These are phyloP conservation scores for Candida xyloterini DNA, from an alignment of 805 yeast species.

Conservation along the genomic window DNA sequence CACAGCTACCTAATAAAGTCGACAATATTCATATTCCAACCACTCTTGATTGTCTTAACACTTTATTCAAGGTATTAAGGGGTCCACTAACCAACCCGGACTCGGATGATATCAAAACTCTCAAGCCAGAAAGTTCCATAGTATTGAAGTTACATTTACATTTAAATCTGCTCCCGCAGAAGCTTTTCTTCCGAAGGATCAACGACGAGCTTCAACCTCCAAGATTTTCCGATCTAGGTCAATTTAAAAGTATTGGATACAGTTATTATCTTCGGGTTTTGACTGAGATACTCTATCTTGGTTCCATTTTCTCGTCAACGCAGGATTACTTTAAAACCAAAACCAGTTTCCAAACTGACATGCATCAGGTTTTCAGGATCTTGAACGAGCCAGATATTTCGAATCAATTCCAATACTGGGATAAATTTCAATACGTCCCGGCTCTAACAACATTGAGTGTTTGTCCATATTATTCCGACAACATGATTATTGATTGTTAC, in stretches of 20 bases:
- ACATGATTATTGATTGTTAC: slow-evolving; percentile 46
- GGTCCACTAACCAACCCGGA: slow-evolving; percentile 57
- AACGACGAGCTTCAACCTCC: slow-evolving; percentile 33
- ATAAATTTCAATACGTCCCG: slow-evolving; percentile 19
- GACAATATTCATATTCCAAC: slow-evolving; percentile 40
- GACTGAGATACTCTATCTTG: slow-evolving; percentile 49
- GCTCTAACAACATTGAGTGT: slow-evolving; percentile 45
- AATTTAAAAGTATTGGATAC: slow-evolving; percentile 25
- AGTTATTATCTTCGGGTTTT: slow-evolving; percentile 56
- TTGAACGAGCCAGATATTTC: slow-evolving; percentile 26
- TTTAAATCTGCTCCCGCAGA: slow-evolving; percentile 46
- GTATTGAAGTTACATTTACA: slow-evolving; percentile 57
- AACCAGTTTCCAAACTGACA: slow-evolving; percentile 16
- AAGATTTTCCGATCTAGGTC: slow-evolving; percentile 26
- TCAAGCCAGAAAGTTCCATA: slow-evolving; percentile 46
- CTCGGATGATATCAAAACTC: slow-evolving; percentile 49
- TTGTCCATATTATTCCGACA: slow-evolving; percentile 47
- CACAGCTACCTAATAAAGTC: slow-evolving; percentile 15
- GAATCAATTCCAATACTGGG: slow-evolving; percentile 26
- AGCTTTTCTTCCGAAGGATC: slow-evolving; percentile 43
- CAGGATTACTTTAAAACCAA: slow-evolving; percentile 22
- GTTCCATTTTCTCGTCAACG: slow-evolving; percentile 27
- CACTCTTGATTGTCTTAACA: slow-evolving; percentile 55
- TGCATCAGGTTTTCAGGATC: slow-evolving; percentile 22
- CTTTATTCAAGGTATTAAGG: slow-evolving; percentile 58